Base-by-base conservation (phyloP, 2,329 filamentous ascomycete genomes). In the Hymenoscyphus occultus region DNA sequence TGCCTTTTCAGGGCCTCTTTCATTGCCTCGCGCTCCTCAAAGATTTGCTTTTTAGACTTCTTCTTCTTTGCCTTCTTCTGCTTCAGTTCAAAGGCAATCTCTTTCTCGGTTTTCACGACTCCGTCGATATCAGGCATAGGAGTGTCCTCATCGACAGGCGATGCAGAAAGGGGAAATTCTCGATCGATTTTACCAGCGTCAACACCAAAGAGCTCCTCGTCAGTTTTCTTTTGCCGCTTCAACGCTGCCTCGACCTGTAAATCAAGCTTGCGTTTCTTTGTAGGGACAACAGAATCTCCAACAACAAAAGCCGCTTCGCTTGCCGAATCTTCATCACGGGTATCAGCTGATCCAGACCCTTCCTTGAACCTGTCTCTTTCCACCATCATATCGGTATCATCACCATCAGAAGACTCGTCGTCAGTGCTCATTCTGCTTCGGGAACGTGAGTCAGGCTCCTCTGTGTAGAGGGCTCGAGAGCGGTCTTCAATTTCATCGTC, bases 381-480 rank as follows among this genome's bases (percentile, higher is more conserved):
- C 62, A 42, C 70, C 54, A 65, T 59, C 10, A 62, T 66, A 66
- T 72, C 71, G 28, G 66, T 69, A 22, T 73, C 72, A 54, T 74
- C 72, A 45, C 74, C 73, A 19, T 76, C 74, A 0, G 76, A 76
- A 28, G 71, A 73, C 48, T 76, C 85, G 60, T 87, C 85, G 65
- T 89, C 86, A 1, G 83, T 83, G 73, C 84, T 86, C 82, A 88
- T 84, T 54, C 90, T 91, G 76, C 91, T 97, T 56, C 88, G 87
- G 59, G 90, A 90, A 54, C 90, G 86, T 68, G 91, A 96, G 66
- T 95, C 93, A 40, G 88, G 87, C 69, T 95, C 93, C 74, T 96
- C 93, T 0, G 91, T 96, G 74, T 93, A 92, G 57, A 89, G 84
- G 59, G 88, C 78, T 13, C 90, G 86, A 40, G 85, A 89, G 60